Base-by-base conservation (phyloP, 352 stramenopile genomes). In the Blastocystis sp. region DNA sequence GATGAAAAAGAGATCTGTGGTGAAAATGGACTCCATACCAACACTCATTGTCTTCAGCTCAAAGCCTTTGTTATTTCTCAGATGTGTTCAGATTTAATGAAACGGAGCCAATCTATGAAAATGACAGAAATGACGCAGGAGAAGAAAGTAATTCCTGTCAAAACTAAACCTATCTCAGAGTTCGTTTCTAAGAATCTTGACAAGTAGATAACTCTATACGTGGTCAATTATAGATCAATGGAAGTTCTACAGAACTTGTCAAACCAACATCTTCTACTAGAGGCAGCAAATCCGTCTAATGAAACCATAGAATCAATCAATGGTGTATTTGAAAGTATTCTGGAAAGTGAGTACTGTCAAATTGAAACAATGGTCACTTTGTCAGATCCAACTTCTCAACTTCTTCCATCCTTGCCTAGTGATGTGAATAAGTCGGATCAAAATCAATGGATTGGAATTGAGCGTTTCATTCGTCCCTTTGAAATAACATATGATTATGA, bases 401-500 rank as follows among this genome's bases (percentile, higher is more conserved):
- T 48, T 48, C 40, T 48, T 48, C 40, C 40, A 48, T 48, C 40
- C 40, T 9, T 48, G 9, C 9, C 40, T 2, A 48, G 9, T 64
- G n/a, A 35, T 11, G 30, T 35, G 57, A 7, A 5, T 35, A 15
- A 27, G 0, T 6, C 13, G n/a, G n/a, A 27, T 35, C 57, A 64
- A 27, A 6, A 11, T 64, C 57, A 27, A 35, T 70, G 60, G 60
- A 35, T 24, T 33, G 60, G 60, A 44, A 24, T 22, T 19, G 60
- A 70, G 24, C 60, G 33, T 48, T 44, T 70, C 60, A 70, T 70
- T 40, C 24, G 40, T 48, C 60, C 60, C 4, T 70, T 70, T 15
- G 24, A 70, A 33, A 70, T 70, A 35, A 48, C 60, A 2, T 70
- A 70, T 33, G n/a, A 77, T 22, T 77, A 56, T 11, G 64, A 77